Conservation (phyloP, 2,329 filamentous ascomycete species). For the Plenodomus lindquistii region DNA sequence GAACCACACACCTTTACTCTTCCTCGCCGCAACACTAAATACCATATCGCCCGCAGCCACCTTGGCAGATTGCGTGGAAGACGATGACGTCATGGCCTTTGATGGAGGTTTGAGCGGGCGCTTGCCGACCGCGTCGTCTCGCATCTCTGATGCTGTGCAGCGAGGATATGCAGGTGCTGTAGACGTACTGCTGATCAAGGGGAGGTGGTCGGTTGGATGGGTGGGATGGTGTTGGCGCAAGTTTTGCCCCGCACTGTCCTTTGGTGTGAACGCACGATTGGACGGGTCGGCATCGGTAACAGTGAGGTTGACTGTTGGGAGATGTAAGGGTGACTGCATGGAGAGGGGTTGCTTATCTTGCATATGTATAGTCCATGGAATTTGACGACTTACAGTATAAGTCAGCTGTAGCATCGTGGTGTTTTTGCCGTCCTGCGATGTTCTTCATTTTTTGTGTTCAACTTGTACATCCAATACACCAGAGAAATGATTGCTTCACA, state of each 20-base stretch:
- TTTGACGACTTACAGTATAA: too few relatives aligned
- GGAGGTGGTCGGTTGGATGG: neutral
- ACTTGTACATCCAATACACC: neutral
- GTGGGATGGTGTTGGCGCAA: constrained; percentile 2
- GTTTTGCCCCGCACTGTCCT: constrained; percentile 7
- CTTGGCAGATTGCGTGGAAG: neutral
- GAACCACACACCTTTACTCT: constrained; percentile 1
- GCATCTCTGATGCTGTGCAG: neutral
- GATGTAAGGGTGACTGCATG: neutral
- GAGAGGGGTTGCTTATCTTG: neutral
- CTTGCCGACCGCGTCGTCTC: neutral
- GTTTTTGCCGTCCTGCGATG: neutral
- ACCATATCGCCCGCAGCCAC: neutral
- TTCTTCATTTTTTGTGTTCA: neutral
- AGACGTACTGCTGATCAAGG: neutral
- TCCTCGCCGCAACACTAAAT: neutral
- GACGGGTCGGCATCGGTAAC: too few relatives aligned
- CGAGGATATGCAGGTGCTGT: neutral
- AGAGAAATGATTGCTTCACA: neutral
- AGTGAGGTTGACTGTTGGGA: neutral
- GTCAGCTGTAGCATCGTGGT: too few relatives aligned
- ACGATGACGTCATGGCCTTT: constrained; percentile 2
- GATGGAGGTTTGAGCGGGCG: neutral
- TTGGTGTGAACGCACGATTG: neutral
- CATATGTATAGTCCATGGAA: neutral